Conservation (phyloP, 306 rosid species). For the Cucurbita argyrosperma region DNA sequence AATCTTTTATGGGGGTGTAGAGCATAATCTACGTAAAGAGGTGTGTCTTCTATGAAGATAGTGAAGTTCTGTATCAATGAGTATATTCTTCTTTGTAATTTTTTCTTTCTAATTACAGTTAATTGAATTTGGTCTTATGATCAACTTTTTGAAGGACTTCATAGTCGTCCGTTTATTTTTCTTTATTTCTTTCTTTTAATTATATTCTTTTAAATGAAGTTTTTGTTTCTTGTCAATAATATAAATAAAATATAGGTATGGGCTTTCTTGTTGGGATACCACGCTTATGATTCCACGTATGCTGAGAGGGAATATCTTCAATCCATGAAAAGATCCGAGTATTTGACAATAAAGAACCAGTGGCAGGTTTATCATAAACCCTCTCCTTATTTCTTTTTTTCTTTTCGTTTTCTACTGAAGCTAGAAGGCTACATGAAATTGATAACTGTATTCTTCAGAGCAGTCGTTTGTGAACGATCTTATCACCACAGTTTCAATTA, state of each 20-base stretch:
- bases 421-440: background rate
- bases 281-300: conserved; percentile 71
- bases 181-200: background rate
- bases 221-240: conserved; percentile 11
- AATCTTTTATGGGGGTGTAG: conserved; percentile 93
- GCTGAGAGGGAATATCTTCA: conserved; percentile 80
- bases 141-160: background rate
- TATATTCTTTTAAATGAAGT: background rate
- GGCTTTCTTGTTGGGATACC: conserved; percentile 81
- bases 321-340: conserved; percentile 65
- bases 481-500: background rate
- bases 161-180: background rate
- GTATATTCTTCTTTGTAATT: background rate
- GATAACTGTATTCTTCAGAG: too few relatives aligned
- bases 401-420: background rate
- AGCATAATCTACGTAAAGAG: conserved; percentile 66
- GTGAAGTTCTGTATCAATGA: background rate
- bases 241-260: conserved; percentile 44
- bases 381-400: background rate
- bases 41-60: conserved; percentile 19
- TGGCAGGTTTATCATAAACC: conserved; percentile 65
- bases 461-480: too few relatives aligned
- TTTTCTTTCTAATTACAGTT: background rate
- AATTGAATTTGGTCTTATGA: background rate
- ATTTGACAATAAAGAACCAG: conserved; percentile 68